These are phyloP conservation scores for Raffaelea deltoideospora DNA, from an alignment of 2,329 filamentous ascomycete genomes.

Conservation along the genomic window DNA sequence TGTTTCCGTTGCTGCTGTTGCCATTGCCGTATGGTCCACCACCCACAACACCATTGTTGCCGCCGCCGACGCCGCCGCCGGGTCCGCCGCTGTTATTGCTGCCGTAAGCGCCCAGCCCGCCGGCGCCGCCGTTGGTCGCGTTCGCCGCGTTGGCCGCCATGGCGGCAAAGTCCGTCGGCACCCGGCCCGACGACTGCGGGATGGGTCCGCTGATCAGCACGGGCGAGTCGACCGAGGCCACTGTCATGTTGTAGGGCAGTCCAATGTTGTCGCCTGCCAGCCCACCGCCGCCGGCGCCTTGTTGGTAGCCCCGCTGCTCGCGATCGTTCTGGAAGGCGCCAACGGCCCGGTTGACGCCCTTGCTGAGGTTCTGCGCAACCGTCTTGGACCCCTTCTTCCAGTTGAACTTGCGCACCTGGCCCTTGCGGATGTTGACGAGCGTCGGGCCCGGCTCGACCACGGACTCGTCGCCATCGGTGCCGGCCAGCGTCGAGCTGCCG, in stretches of 20 bases:
- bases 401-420: conserved; percentile 90
- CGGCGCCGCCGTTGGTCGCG: not conserved
- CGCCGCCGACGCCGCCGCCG: conserved; percentile 28
- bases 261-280: conserved; percentile 50
- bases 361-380: conserved; percentile 84
- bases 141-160: not conserved
- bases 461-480: conserved; percentile 50
- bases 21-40: not conserved
- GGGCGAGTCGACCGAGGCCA: conserved; percentile 36
- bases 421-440: conserved; percentile 88
- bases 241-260: conserved; percentile 55
- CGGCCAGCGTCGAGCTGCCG: conserved; percentile 38
- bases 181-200: conserved; percentile 15
- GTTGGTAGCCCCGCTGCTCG: conserved; percentile 36
- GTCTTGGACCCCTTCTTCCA: conserved; percentile 97
- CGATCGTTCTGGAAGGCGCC: conserved; percentile 48
- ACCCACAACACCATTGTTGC: not conserved
- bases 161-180: conserved; percentile 8
- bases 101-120: not conserved
- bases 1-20: not conserved
- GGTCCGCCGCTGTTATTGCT: conserved; percentile 6
- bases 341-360: conserved; percentile 87
- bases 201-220: conserved; percentile 16
- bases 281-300: too few species aligned
- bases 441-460: conserved; percentile 65